Conservation (phyloP, 352 stramenopile species). For the Pythium myriotylum region DNA sequence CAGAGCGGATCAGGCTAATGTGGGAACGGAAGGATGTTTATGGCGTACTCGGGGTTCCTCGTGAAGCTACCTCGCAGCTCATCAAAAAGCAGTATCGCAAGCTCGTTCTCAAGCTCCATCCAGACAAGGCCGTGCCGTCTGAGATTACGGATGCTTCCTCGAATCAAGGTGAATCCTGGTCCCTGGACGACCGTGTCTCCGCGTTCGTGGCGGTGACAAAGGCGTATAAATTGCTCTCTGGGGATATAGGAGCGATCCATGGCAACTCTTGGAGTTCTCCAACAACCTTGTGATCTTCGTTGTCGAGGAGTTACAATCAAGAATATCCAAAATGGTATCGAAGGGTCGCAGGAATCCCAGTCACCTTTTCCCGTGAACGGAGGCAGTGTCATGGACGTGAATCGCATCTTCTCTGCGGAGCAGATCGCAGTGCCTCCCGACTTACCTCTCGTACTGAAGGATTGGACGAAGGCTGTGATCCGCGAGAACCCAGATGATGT, state of each 20-base stretch:
- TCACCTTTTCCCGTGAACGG: background rate
- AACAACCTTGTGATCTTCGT: background rate
- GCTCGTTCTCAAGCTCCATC: constrained; percentile 83
- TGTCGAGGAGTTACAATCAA: too few relatives aligned
- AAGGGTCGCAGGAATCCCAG: constrained; percentile 3
- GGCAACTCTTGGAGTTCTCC: constrained; percentile 35
- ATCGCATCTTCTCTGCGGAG: constrained; percentile 92
- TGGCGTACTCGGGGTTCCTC: constrained; percentile 68
- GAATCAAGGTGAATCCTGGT: constrained; percentile 19
- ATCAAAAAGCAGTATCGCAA: constrained; percentile 87
- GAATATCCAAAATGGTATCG: background rate
- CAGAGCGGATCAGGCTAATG: constrained; percentile 77
- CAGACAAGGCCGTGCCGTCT: constrained; percentile 58
- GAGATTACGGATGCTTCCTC: constrained; percentile 3
- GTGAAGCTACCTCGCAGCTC: constrained; percentile 60
- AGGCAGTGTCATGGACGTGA: constrained; percentile 78
- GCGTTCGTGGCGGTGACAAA: constrained; percentile 81
- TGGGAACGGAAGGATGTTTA: constrained; percentile 80
- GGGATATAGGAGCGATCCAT: constrained; percentile 43
- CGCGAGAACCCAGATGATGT: constrained; percentile 75
- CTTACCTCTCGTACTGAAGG: constrained; percentile 85
- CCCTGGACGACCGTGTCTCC: constrained; percentile 58
- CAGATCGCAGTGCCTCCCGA: constrained; percentile 90
- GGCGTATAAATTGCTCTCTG: constrained; percentile 76
- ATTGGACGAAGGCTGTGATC: constrained; percentile 92